Evolutionary conservation across 2,329 filamentous ascomycete genomes (phyloP).

Genomic region (Fusarium fujikuroi): DNA sequence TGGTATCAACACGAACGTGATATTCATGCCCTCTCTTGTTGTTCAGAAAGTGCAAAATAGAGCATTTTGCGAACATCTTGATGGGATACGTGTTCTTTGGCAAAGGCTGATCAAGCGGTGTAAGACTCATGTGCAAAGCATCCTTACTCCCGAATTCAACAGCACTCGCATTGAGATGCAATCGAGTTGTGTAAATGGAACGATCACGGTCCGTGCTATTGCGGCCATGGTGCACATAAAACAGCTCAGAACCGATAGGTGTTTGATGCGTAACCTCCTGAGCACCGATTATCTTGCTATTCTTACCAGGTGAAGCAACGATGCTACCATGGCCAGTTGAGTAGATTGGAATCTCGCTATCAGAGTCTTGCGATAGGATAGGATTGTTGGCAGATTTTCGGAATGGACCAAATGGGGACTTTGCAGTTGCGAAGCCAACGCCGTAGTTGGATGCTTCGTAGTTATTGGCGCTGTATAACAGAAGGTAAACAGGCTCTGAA

Average conservation of each 20-base stretch:
- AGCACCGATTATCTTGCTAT: conserved; percentile 36
- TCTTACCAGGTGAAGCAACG: conserved; percentile 46
- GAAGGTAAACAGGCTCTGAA: conserved; percentile 45
- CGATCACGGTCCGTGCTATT: conserved; percentile 44
- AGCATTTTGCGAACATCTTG: conserved; percentile 31
- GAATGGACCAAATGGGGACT: conserved; percentile 49
- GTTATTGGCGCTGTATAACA: conserved; percentile 47
- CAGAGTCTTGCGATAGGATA: conserved; percentile 46
- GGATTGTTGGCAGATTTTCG: conserved; percentile 48
- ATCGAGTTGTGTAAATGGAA: conserved; percentile 49
- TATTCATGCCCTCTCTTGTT: neutral
- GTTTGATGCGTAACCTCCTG: conserved; percentile 49
- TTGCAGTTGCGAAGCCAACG: conserved; percentile 49
- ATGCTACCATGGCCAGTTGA: conserved; percentile 51
- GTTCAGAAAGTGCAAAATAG: neutral
- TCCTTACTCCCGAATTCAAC: conserved; percentile 43
- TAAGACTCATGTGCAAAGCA: conserved; percentile 47
- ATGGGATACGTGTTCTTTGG: conserved; percentile 48
- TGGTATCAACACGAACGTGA: conserved; percentile 17
- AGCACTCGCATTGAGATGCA: conserved; percentile 41
- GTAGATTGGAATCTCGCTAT: conserved; percentile 46
- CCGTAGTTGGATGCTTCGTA: conserved; percentile 52
- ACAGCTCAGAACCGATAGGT: conserved; percentile 47
- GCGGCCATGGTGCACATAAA: conserved; percentile 50
- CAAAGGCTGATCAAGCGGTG: conserved; percentile 46